Conservation (phyloP, 805 yeast species). For the Suhomyces vadensis region DNA sequence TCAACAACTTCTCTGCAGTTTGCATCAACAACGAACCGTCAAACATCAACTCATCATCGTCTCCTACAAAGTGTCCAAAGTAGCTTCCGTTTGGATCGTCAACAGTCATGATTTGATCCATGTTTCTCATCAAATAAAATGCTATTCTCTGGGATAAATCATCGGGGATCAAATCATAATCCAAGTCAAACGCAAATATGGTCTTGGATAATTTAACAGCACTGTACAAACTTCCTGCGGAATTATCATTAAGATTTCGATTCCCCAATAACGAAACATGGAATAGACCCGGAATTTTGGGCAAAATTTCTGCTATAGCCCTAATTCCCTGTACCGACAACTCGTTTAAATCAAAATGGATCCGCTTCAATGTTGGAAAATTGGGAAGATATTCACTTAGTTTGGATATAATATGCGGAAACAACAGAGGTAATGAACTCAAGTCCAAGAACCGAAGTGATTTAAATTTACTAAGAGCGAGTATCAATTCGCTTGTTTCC, state of each 20-base stretch:
- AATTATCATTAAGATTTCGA: constrained; percentile 41
- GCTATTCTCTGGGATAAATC: constrained; percentile 56
- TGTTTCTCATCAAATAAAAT: constrained; percentile 56
- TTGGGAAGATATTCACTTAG: constrained; percentile 47
- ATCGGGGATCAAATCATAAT: constrained; percentile 53
- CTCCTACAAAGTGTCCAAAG: constrained; percentile 52
- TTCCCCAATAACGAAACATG: constrained; percentile 60
- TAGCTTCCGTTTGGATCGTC: constrained; percentile 18
- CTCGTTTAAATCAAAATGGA: constrained; percentile 57
- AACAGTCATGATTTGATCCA: constrained; percentile 43
- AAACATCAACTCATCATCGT: constrained; percentile 65
- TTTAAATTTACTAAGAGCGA: constrained; percentile 37
- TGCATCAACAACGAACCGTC: constrained; percentile 76
- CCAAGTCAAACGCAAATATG: constrained; percentile 54
- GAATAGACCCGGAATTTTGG: constrained; percentile 47
- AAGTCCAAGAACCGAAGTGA: constrained; percentile 53
- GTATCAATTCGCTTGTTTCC: constrained; percentile 37
- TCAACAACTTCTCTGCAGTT: constrained; percentile 67
- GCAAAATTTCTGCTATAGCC: constrained; percentile 50
- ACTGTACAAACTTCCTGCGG: constrained; percentile 51
- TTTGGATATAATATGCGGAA: constrained; percentile 50
- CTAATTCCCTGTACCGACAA: constrained; percentile 47
- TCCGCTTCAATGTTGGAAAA: constrained; percentile 46
- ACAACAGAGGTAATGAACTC: constrained; percentile 52
- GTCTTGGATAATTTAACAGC: constrained; percentile 48